These are phyloP conservation scores for Penicilliopsis zonata DNA, from an alignment of 495 filamentous ascomycete genomes.

Conservation along the genomic window DNA sequence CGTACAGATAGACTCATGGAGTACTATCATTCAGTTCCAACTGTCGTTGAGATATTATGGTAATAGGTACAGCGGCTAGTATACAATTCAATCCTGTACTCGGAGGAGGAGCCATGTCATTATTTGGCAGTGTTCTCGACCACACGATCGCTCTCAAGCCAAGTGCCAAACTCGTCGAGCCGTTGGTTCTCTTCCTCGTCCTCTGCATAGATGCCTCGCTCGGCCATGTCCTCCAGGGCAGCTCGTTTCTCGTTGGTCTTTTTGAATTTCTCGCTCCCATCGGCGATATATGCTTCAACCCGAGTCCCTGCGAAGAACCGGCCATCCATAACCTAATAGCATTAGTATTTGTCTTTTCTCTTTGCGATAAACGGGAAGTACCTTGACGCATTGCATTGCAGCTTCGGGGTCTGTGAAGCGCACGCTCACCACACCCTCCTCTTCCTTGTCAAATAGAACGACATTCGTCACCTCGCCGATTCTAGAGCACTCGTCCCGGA, in stretches of 20 bases:
- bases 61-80: too few relatives aligned
- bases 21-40: too few relatives aligned
- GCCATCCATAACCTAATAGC: slow-evolving; percentile 58
- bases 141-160: slow-evolving; percentile 33
- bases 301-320: slow-evolving; percentile 62
- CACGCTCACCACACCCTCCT: slow-evolving; percentile 79
- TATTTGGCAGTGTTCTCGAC: slow-evolving; percentile 17
- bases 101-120: too few relatives aligned
- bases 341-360: neutral
- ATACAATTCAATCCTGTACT: too few relatives aligned
- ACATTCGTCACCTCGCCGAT: slow-evolving; percentile 84
- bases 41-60: too few relatives aligned
- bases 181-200: slow-evolving; percentile 35
- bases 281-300: slow-evolving; percentile 65
- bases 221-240: slow-evolving; percentile 31
- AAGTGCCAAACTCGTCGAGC: slow-evolving; percentile 43
- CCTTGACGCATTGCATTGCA: slow-evolving; percentile 59
- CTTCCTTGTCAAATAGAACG: slow-evolving; percentile 76
- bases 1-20: too few relatives aligned
- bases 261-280: slow-evolving; percentile 65
- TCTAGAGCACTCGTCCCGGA: slow-evolving; percentile 80
- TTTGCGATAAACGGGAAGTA: slow-evolving; percentile 13
- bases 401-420: slow-evolving; percentile 57
- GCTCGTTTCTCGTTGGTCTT: slow-evolving; percentile 44
- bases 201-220: slow-evolving; percentile 25